Evolutionary conservation across 352 stramenopile species (phyloP), one percentile per base, ranked within the genome.

Genomic region (Hyaloperonospora arabidopsidis): DNA sequence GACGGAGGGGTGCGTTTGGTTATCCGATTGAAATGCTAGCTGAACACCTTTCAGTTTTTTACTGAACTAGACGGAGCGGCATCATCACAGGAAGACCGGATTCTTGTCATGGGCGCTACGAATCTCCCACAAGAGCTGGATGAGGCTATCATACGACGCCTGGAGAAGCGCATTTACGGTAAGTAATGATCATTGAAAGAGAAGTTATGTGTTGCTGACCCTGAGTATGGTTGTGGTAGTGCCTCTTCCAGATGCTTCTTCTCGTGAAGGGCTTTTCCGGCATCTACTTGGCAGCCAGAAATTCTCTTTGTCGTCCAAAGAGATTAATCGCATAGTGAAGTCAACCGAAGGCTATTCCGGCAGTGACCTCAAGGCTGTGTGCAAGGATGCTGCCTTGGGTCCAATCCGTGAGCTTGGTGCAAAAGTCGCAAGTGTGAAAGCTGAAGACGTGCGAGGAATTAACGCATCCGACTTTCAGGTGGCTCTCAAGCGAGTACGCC

Each of bases 301-400:
- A 54, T 65, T 75, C 53, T 74, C 52, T 7, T 41, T 88, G 44
- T 76, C 74, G 49, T 61, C 64, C 1, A 76, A 66, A 23, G 84
- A 94, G 50, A 61, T 96, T 47, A 72, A 74, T 12, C 44, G 54
- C 10, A 74, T 97, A 25, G 82, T 89, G 2, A 64, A 76, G 5
- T 65, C 58, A 29, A 97, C 88, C 0, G 72, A 86, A 28, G 73
- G 82, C 25, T 97, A 95, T 44, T 92, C 84, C 7, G 84, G 84
- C 3, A 92, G 81, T 40, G 84, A 94, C 59, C 61, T 94, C 17
- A 97, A 97, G 53, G 92, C 96, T 59, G 54, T 98, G 0, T 97
- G 92, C 61, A 93, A 97, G 56, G 93, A 96, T 41, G 95, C 95
- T 13, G 91, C 91, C 19, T 89, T 97, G 52, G 87, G 95, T 17